Base-by-base conservation (phyloP, 2,329 filamentous ascomycete species). In the Coleophoma crateriformis region DNA sequence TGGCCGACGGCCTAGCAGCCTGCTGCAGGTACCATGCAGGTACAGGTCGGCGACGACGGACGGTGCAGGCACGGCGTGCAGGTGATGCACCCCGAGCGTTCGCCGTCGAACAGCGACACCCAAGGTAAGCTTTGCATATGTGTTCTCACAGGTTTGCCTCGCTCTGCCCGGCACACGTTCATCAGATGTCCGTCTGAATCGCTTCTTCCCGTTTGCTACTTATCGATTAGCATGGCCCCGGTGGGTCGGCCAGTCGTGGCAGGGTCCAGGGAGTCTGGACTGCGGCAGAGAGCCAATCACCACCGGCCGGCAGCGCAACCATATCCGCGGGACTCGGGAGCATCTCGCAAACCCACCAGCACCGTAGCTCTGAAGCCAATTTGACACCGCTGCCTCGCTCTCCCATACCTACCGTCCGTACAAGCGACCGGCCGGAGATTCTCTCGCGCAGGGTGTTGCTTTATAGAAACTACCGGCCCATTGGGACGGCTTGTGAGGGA, bases 11-110 rank as follows among this genome's bases (percentile, higher is more conserved):
- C 3, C 27, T 10, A 10, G 7, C 8, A 10, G 27, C 27, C 27
- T 3, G 27, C 27, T 27, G 27, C 27, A 27, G 27, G 58, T 55
- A 60, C 58, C 40, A 59, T 61, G 60, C 59, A 61, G 60, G 60
- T 57, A 62, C 59, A 33, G 35, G 46, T 46, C 47, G 46, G 45
- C 32, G 27, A 33, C 33, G 17, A 34, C n/a, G 27, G 6, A 27
- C 27, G 8, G 27, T 27, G 8, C 27, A 27, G 27, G 15, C 12
- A 40, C 38, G 10, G 27, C 8, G 27, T 27, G 27, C 27, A 27
- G 27, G 7, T 27, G 2, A 7, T 4, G 27, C 27, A 3, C 27
- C 27, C 8, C 27, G 7, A 27, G 27, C 6, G 27, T 27, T 27
- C 8, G 27, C 27, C 27, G 27, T 2, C 27, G 27, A 27, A 4